Evolutionary conservation across 148 eudicot genomes (phyloP).

Genomic region (Gaultheria prostrata): DNA sequence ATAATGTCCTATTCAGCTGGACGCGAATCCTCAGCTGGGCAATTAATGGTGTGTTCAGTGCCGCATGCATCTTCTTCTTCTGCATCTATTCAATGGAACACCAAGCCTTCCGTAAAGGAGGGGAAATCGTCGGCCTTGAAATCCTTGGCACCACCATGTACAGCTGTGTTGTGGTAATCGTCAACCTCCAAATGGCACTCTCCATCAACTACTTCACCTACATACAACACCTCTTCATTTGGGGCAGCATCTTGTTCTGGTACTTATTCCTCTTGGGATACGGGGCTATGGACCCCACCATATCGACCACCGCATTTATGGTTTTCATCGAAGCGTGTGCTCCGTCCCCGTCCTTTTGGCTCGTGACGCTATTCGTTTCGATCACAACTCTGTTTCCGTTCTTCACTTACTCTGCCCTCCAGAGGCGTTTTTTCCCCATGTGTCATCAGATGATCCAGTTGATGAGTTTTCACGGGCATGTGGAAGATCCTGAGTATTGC

Average conservation of each 20-base stretch:
- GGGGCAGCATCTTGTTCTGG: slow-evolving; percentile 60
- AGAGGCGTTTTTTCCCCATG: slow-evolving; percentile 33
- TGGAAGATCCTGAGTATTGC: slow-evolving; percentile 32
- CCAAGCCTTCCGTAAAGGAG: slow-evolving; percentile 57
- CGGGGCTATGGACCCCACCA: slow-evolving; percentile 42
- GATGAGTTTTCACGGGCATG: slow-evolving; percentile 21
- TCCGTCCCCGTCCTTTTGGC: slow-evolving; percentile 53
- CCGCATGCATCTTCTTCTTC: slow-evolving; percentile 50
- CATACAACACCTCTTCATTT: slow-evolving; percentile 62
- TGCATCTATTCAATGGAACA: slow-evolving; percentile 34
- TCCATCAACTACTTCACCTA: slow-evolving; percentile 57
- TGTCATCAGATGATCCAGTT: slow-evolving; percentile 37
- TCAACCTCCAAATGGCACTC: slow-evolving; percentile 65
- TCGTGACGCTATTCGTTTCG: slow-evolving; percentile 38
- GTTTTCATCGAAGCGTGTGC: slow-evolving; percentile 58
- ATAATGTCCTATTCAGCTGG: slow-evolving; percentile 60
- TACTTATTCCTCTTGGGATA: slow-evolving; percentile 50
- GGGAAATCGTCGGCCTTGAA: slow-evolving; percentile 48
- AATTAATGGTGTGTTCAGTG: slow-evolving; percentile 41
- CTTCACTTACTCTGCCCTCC: slow-evolving; percentile 33
- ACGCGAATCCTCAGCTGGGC: slow-evolving; percentile 52
- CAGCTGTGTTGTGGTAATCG: slow-evolving; percentile 55
- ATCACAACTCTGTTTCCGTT: slow-evolving; percentile 38
- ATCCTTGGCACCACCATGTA: slow-evolving; percentile 49
- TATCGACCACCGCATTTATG: slow-evolving; percentile 50